Evolutionary conservation across 2,329 filamentous ascomycete species (phyloP), one percentile per base, ranked within the genome.

Genomic region (Fusarium burgessii): DNA sequence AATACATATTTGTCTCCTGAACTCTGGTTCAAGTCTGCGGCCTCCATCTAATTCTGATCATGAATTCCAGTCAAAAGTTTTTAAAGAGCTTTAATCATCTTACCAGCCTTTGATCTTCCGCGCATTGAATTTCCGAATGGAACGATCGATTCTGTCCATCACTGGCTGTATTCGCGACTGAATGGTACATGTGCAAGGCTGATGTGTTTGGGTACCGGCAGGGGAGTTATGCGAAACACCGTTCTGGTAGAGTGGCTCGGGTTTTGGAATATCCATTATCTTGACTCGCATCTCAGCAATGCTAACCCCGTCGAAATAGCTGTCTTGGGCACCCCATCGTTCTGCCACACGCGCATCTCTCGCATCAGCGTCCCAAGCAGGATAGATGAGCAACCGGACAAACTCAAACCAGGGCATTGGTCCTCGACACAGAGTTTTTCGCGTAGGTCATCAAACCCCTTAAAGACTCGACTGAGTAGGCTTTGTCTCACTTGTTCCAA

Each of bases 271-370:
- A 7, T 4, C 3, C 0, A 20, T 14, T 0, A 49, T 6, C 6
- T 20, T 4, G n/a, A 0, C 2, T 6, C 1, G 3, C 9, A 47
- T 13, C 1, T 2, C 29, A 6, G 11, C 1, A 3, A 47, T 0
- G 14, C 3, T 47, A 14, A 17, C 2, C 0, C 27, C 27, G 18
- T 15, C 1, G 45, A 32, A 47, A 4, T 27, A 13, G 45, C 9
- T 1, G 10, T 5, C 13, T 32, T 18, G 6, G 18, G 45, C 0
- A 2, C 9, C 3, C 1, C 3, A 4, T 20, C 3, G 2, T 32
- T 6, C 27, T 47, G 4, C 45, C 45, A 47, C 15, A 12, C 18
- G 11, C 23, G 14, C 1, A 3, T 3, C 6, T 50, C 47, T 25
- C 12, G 12, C 12, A 50, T 35, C 8, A 50, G 23, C 0, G 4